phyloP scores from a whole-genome alignment of 192 early-diverging fungal species.

The Entophlyctis helioformis region DNA sequence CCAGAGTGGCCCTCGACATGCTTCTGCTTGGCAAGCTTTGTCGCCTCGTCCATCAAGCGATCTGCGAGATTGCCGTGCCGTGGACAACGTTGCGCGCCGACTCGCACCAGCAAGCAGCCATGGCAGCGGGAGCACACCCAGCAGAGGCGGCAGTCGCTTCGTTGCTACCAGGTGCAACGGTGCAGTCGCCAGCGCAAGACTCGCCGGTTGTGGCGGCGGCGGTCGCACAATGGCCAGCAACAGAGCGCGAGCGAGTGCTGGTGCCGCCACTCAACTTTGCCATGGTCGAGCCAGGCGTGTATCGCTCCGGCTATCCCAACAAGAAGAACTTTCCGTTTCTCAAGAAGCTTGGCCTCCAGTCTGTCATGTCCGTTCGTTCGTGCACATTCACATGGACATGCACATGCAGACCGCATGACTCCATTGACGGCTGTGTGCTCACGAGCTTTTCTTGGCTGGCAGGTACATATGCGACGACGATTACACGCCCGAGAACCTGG shows the following conservation, averaged over 20 bases:
- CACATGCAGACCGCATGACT: background rate
- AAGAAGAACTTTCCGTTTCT: slow-evolving; percentile 88
- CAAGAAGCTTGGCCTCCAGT: slow-evolving; percentile 72
- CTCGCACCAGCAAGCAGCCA: too few species aligned
- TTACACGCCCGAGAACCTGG: slow-evolving; percentile 77
- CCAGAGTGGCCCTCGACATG: slow-evolving; percentile 29
- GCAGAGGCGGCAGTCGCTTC: too few species aligned
- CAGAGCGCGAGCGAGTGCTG: too few species aligned
- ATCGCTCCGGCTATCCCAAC: slow-evolving; percentile 85
- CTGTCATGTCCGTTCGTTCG: slow-evolving; percentile 57
- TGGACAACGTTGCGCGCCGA: too few species aligned
- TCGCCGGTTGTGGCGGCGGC: too few species aligned
- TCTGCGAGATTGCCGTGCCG: too few species aligned
- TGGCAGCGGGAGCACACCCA: too few species aligned
- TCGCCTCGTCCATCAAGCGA: slow-evolving; percentile 16
- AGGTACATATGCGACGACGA: slow-evolving; percentile 89
- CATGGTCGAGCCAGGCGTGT: slow-evolving; percentile 91
- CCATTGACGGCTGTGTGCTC: too few species aligned
- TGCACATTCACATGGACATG: background rate
- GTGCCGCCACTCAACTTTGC: slow-evolving; percentile 91
- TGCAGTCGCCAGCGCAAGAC: too few species aligned
- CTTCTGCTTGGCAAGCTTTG: slow-evolving; percentile 19
- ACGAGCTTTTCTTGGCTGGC: background rate
- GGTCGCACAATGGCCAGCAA: too few species aligned
- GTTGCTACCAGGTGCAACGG: too few species aligned